Evolutionary conservation across 2,329 filamentous ascomycete genomes (phyloP), one percentile per base, ranked within the genome.

Genomic region (Fusarium nodosum): DNA sequence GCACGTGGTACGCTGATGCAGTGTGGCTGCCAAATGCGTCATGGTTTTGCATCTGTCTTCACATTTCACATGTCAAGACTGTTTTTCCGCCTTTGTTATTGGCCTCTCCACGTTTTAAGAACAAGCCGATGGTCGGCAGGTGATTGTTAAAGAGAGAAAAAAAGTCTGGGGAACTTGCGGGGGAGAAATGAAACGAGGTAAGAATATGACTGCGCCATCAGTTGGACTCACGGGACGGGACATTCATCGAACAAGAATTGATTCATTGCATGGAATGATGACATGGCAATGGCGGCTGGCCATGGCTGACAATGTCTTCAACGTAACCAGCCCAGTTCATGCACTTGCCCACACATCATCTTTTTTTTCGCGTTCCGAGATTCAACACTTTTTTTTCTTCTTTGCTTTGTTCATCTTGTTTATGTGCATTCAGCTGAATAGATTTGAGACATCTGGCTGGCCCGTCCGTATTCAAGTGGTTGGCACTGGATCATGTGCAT

Each of bases 101-200:
- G 67, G 67, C 45, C 55, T 52, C 66, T 65, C 57, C 57, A 54
- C 38, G 52, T 61, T 57, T 58, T 58, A 36, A 18, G 34, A 15
- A 41, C 34, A 28, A 48, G 39, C 68, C 69, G 66, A 62, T 58
- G 50, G 45, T 71, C 57, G 66, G 69, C 69, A 72, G 69, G 52
- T 72, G 69, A 69, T 66, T 41, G 20, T 44, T 41, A n/a, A 20
- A n/a, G 18, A n/a, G 2, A 31, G 11, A 8, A 1, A 20, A 26
- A 7, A 20, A 72, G 54, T 71, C 69, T 67, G 69, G 69, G 69
- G 66, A 70, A 71, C 67, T 51, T 69, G 67, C 63, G 67, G 67
- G 67, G 67, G 64, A 39, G 33, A 24, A 18, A 30, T 10, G 18
- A 28, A 18, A 30, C 12, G 18, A 28, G 16, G 31, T 28, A 15